phyloP scores from a whole-genome alignment of 202 grass and related monocot genomes.

The Panicum virgatum region DNA sequence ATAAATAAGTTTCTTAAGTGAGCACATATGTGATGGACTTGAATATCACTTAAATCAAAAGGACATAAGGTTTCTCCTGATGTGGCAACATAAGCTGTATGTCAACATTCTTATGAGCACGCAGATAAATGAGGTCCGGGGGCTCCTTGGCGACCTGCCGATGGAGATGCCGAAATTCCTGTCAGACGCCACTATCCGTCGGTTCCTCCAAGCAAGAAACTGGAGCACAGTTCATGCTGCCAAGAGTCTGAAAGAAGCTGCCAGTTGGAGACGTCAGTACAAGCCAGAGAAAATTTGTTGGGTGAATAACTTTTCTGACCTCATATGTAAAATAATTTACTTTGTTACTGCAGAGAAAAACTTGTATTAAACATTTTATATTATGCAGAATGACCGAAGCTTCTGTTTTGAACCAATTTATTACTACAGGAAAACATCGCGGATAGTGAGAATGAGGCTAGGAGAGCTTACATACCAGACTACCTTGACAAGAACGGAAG shows the following conservation, averaged over 20 bases:
- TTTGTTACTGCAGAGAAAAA: no score
- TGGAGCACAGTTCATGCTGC: constrained; percentile 26
- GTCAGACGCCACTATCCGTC: constrained; percentile 36
- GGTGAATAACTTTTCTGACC: not conserved
- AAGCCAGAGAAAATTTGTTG: constrained; percentile 35
- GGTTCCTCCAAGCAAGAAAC: constrained; percentile 34
- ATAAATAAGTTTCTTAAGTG: no score
- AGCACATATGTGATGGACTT: no score
- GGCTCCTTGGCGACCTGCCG: not conserved
- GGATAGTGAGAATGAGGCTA: constrained; percentile 1
- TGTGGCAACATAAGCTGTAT: no score
- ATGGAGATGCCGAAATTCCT: constrained; percentile 40
- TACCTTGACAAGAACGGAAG: constrained; percentile 38
- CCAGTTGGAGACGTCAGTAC: constrained; percentile 48
- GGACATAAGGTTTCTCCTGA: no score
- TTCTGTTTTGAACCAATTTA: not conserved
- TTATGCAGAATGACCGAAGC: not conserved
- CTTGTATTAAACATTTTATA: not conserved
- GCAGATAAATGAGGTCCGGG: constrained; percentile 40
- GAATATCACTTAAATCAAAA: no score
- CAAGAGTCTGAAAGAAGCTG: constrained; percentile 36
- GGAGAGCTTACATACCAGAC: constrained; percentile 19
- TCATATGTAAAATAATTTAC: not conserved
- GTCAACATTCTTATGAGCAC: not conserved
- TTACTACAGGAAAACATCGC: constrained; percentile 46